Percentiles rank a stretch among this genome's conserved stretches.
These are phyloP conservation scores for Hypericum androsaemum DNA, from an alignment of 345 rosid genomes.

Conservation along the genomic window DNA sequence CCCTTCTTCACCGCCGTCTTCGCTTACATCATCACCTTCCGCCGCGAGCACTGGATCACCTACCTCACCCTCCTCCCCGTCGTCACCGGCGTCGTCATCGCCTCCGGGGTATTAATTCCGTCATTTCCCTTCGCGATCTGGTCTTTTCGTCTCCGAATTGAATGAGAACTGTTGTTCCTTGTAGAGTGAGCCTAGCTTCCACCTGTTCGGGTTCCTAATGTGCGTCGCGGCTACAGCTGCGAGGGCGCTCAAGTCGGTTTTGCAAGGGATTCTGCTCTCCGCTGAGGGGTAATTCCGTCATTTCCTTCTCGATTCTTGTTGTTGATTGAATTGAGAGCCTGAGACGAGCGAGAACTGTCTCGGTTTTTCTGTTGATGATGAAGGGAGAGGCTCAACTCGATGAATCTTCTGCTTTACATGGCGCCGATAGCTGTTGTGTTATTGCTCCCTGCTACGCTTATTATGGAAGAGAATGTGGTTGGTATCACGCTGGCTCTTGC, in stretches of 20 bases:
- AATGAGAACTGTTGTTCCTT: too few relatives aligned
- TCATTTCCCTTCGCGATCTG: not conserved
- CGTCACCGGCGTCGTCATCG: constrained; percentile 4
- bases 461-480: constrained; percentile 43
- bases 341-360: too few relatives aligned
- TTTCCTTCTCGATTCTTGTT: too few relatives aligned
- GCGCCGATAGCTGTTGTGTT: constrained; percentile 42
- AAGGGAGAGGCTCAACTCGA: constrained; percentile 53
- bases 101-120: constrained; percentile 2
- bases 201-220: not conserved
- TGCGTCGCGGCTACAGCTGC: constrained; percentile 3
- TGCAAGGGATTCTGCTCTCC: constrained; percentile 3
- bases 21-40: constrained; percentile 78
- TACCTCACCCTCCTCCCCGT: constrained; percentile 1
- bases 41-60: constrained; percentile 23
- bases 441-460: constrained; percentile 41
- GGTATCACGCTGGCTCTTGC: constrained; percentile 34
- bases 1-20: constrained; percentile 1
- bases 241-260: constrained; percentile 2
- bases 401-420: constrained; percentile 50
- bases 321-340: too few relatives aligned
- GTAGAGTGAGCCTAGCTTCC: constrained; percentile 5
- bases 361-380: too few relatives aligned
- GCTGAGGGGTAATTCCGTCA: constrained; percentile 4
- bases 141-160: not conserved